Evolutionary conservation across 164 flowering plant genomes (phyloP), one percentile per base, ranked within the genome.

Genomic region (Aristolochia californica): DNA sequence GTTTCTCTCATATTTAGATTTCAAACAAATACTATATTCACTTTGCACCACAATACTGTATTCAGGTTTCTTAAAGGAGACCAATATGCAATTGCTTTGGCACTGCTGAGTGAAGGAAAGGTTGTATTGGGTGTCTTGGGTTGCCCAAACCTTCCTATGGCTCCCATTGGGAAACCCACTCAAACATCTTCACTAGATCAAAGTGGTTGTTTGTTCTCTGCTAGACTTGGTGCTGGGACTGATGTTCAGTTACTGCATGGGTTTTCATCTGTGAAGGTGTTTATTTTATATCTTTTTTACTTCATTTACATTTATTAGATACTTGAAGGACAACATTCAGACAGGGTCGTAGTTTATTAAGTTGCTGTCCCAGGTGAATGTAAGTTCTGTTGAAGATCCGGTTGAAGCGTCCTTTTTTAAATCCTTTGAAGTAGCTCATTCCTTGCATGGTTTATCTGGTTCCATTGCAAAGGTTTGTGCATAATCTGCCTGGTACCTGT

Each of bases 331-430:
- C 40, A 34, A 8, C 40, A 34, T 51, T 21, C 27, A 16, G 23
- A 50, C 13, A 15, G 27, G 13, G 28, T 44, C 4, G 55, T 17
- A 30, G 59, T 15, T 30, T 56, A 51, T 13, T 23, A 24, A 22
- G 5, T 30, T 27, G 34, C 61, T 62, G 30, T 53, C 34, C 53
- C 69, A 94, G 99, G 96, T 94, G 51, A 76, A 75, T 63, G 97
- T 90, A 59, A 79, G 74, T 71, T 59, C 74, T 34, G 73, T 65
- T 65, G 89, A 83, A 45, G 79, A 90, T 64, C 78, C 97, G 18
- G 85, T 80, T 72, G 95, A 88, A 67, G 99, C 99, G 54, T 87
- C 97, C 13, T 88, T 94, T 65, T 94, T 90, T 71, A 97, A 94
- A 73, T 90, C 99, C 47, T 94, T 59, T 75, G 99, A 94, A 79